Evolutionary conservation across 2,329 filamentous ascomycete species (phyloP), one percentile per base, ranked within the genome.

Genomic region (Karstenula rhodostoma): DNA sequence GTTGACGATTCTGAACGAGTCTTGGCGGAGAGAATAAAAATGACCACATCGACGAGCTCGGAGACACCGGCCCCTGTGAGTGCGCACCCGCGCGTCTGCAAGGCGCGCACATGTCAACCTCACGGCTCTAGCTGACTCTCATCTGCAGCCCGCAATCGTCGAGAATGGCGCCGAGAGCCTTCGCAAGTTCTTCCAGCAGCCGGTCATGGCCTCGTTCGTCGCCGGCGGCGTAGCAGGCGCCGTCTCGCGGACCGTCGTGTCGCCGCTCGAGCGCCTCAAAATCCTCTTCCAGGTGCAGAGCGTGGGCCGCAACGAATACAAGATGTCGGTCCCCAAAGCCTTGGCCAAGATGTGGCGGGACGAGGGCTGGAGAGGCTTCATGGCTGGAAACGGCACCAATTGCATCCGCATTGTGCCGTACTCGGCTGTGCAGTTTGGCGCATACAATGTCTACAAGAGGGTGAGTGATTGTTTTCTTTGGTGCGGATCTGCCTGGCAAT

Each of bases 351-450:
- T 99, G 90, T 97, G 94, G 89, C 89, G 85, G 70, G 95, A 99
- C 77, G 95, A 99, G 80, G 95, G 95, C 57, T 98, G 94, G 93
- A 89, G 89, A 77, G 95, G 95, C 0, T 96, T 98, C 79, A 96
- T 99, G 94, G 89, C 93, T 67, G 95, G 95, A 55, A 99, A 99
- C 77, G 95, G 95, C 65, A 97, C 94, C 62, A 99, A 99, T 79
- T 99, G 95, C 84, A 92, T 99, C 72, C 92, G 95, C 63, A 99
- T 99, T 68, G 93, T 99, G 55, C 95, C 95, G 4, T 99, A 99
- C 79, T 98, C 94, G 52, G 95, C 95, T 12, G 95, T 98, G 43
- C 95, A 99, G 75, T 99, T 99, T 79, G 94, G 94, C 69, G 96
- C 93, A 75, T 99, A 98, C 83, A 98, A 96, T 77, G 88, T 98